These are phyloP conservation scores for Pseudocercospora eumusae DNA, from an alignment of 2,329 filamentous ascomycete genomes.

Conservation along the genomic window DNA sequence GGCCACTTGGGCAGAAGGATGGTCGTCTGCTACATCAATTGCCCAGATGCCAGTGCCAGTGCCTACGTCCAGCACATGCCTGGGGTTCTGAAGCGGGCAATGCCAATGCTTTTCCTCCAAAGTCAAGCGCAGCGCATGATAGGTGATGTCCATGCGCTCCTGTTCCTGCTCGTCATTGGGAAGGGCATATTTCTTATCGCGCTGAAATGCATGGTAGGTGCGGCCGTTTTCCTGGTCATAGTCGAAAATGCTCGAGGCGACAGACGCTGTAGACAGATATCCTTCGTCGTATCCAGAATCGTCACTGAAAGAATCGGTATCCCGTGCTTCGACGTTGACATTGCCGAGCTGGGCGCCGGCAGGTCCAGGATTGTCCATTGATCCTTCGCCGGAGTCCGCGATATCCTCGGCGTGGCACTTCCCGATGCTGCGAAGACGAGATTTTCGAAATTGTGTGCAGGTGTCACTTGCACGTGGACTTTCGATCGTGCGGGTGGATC, in stretches of 20 bases:
- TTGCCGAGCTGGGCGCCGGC: constrained; percentile 19
- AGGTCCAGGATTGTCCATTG: constrained; percentile 15
- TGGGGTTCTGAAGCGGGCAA: constrained; percentile 34
- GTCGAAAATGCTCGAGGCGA: constrained; percentile 40
- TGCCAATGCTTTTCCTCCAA: constrained; percentile 33
- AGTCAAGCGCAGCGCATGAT: constrained; percentile 28
- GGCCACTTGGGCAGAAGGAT: constrained; percentile 32
- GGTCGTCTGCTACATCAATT: constrained; percentile 30
- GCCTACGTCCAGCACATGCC: constrained; percentile 52
- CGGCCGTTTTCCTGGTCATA: constrained; percentile 30
- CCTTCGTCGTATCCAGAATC: constrained; percentile 30
- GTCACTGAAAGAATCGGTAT: constrained; percentile 21
- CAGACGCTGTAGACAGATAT: constrained; percentile 32
- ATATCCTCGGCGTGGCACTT: neutral
- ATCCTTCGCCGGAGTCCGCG: neutral
- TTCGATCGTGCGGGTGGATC: constrained; percentile 1
- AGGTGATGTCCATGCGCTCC: constrained; percentile 36
- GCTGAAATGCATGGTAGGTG: constrained; percentile 35
- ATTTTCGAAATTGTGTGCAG: constrained; percentile 10
- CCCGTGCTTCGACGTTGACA: constrained; percentile 26
- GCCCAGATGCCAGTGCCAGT: constrained; percentile 46
- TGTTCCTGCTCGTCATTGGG: constrained; percentile 36
- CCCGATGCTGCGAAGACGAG: neutral
- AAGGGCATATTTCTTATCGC: constrained; percentile 32
- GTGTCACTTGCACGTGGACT: constrained; percentile 16